These are phyloP conservation scores for Coemansia sp. DNA, from an alignment of 192 early-diverging fungal species.

Conservation along the genomic window DNA sequence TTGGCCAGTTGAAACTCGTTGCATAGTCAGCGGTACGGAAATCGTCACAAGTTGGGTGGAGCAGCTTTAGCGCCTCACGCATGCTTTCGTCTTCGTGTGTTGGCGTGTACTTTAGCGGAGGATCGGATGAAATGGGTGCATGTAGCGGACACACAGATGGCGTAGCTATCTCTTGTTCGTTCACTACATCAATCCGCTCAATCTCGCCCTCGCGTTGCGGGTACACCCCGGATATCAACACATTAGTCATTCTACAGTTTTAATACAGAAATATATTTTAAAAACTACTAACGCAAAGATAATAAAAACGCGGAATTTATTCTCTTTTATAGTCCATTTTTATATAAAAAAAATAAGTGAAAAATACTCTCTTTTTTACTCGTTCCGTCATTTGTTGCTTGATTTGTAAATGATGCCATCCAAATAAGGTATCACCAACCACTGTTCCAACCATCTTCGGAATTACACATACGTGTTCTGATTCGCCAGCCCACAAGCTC, in stretches of 20 bases:
- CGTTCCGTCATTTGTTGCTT: too few relatives aligned
- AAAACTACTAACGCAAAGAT: not conserved
- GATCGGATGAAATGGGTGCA: not conserved
- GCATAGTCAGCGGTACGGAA: slow-evolving; percentile 39
- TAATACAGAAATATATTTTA: slow-evolving; percentile 1
- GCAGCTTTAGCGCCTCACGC: slow-evolving; percentile 30
- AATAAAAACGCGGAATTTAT: not conserved
- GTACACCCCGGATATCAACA: slow-evolving; percentile 9
- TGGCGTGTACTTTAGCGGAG: slow-evolving; percentile 14
- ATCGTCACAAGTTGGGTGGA: slow-evolving; percentile 16
- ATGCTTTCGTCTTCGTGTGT: slow-evolving; percentile 45
- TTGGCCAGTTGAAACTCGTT: slow-evolving; percentile 38
- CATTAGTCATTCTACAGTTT: slow-evolving; percentile 15
- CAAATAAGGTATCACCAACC: not conserved
- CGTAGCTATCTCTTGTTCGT: not conserved
- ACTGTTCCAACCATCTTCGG: too few relatives aligned
- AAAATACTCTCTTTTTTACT: not conserved
- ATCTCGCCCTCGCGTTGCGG: not conserved
- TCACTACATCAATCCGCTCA: not conserved
- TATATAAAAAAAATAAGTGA: not conserved
- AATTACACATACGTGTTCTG: too few relatives aligned
- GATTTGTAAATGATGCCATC: not conserved
- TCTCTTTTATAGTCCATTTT: not conserved
- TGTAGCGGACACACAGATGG: slow-evolving; percentile 11
- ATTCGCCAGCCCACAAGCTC: too few relatives aligned